Evolutionary conservation across 1,284 basidiomycete genomes (phyloP).

Genomic region (Ustilago trichophora): DNA sequence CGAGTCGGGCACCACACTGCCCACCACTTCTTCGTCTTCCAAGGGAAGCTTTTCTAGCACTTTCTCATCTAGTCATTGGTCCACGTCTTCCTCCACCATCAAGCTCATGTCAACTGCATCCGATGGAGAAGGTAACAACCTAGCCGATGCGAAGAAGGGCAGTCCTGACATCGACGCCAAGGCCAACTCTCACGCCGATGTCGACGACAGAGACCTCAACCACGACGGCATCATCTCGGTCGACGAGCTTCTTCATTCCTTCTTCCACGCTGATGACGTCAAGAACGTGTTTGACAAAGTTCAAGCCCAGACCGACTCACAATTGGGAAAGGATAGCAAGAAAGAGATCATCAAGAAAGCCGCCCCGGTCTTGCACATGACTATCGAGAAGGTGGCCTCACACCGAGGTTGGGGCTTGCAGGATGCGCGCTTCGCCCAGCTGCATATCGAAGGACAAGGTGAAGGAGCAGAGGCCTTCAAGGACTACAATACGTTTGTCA

Average conservation of each 20-base stretch:
- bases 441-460: constrained; percentile 2
- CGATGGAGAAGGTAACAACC: background rate
- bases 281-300: constrained; percentile 13
- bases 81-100: background rate
- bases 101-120: constrained; percentile 1
- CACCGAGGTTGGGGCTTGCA: constrained; percentile 36
- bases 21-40: constrained; percentile 1
- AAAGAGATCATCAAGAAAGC: constrained; percentile 35
- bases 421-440: constrained; percentile 18
- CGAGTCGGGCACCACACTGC: constrained; percentile 10
- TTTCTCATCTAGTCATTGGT: too few species aligned
- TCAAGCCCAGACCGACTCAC: background rate
- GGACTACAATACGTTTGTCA: constrained; percentile 43
- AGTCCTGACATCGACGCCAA: background rate
- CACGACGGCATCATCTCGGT: constrained; percentile 14
- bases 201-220: constrained; percentile 10
- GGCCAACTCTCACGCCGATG: background rate
- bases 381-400: constrained; percentile 29
- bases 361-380: constrained; percentile 30
- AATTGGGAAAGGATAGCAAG: constrained; percentile 18
- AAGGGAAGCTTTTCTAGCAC: background rate
- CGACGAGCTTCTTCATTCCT: constrained; percentile 28
- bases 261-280: constrained; percentile 34
- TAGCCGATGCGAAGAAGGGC: background rate
- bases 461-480: constrained; percentile 7